Percentiles rank a stretch among this genome's conserved stretches.
Evolutionary conservation across 192 early-diverging fungal species (phyloP).

Genomic region (Entophlyctis helioformis): DNA sequence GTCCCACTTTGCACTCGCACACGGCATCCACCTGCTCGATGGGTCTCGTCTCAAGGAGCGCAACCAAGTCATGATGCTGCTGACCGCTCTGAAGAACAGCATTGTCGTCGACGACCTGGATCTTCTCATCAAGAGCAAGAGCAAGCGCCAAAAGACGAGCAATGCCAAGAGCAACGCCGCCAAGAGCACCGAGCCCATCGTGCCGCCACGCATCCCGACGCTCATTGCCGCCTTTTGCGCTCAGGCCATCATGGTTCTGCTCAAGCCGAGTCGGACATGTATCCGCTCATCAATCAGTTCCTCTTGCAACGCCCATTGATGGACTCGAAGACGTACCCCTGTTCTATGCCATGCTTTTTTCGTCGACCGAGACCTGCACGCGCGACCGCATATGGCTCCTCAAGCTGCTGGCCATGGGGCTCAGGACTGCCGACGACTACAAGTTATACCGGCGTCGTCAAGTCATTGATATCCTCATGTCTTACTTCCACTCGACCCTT

Average conservation of each 20-base stretch:
- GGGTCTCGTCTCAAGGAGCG: slow-evolving; percentile 43
- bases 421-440: slow-evolving; percentile 38
- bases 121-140: neutral
- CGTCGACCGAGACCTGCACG: slow-evolving; percentile 43
- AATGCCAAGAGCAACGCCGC: too few relatives aligned
- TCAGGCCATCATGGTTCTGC: slow-evolving; percentile 42
- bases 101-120: slow-evolving; percentile 19
- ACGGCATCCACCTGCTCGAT: slow-evolving; percentile 42
- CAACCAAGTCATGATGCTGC: slow-evolving; percentile 53
- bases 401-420: neutral
- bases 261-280: slow-evolving; percentile 69
- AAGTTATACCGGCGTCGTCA: slow-evolving; percentile 53
- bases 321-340: slow-evolving; percentile 75
- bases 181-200: neutral
- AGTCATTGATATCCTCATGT: slow-evolving; percentile 54
- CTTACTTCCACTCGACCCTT: slow-evolving; percentile 55
- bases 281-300: slow-evolving; percentile 62
- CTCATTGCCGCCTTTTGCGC: slow-evolving; percentile 58
- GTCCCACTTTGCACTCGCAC: slow-evolving; percentile 55
- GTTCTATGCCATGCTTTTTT: slow-evolving; percentile 69
- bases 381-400: slow-evolving; percentile 58
- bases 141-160: neutral
- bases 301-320: slow-evolving; percentile 57
- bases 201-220: slow-evolving; percentile 46
- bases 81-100: slow-evolving; percentile 58